These are phyloP conservation scores for Rhizopogon vesiculosus DNA, from an alignment of 768 basidiomycete species.

Conservation along the genomic window DNA sequence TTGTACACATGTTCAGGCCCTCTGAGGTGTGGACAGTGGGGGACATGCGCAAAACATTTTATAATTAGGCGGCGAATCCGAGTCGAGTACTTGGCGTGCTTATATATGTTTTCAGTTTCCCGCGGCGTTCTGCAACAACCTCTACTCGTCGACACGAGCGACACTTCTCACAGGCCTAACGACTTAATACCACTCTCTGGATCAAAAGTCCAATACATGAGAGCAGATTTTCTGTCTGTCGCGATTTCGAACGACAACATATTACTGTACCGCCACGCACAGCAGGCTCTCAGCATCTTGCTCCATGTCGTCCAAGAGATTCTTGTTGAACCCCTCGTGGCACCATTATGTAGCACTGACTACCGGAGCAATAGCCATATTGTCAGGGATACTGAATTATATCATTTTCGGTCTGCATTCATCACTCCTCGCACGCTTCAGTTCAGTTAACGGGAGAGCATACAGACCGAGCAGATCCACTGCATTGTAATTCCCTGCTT, in stretches of 20 bases:
- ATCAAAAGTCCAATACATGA: background rate
- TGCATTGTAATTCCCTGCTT: conserved; percentile 68
- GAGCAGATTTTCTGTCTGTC: background rate
- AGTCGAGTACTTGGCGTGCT: too few relatives aligned
- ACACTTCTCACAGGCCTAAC: too few relatives aligned
- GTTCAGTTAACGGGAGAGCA: background rate
- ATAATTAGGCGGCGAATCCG: too few relatives aligned
- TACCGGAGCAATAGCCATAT: conserved; percentile 33
- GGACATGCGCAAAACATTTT: too few relatives aligned
- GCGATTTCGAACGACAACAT: background rate
- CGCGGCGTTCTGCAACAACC: too few relatives aligned
- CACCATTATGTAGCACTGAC: conserved; percentile 43
- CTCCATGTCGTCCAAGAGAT: conserved; percentile 22
- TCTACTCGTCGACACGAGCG: too few relatives aligned
- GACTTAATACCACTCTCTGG: too few relatives aligned
- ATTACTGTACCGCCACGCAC: background rate
- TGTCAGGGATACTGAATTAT: conserved; percentile 39
- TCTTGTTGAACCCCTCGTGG: conserved; percentile 44
- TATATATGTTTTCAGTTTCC: too few relatives aligned
- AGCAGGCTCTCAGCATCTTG: background rate
- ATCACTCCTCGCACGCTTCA: background rate
- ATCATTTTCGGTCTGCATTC: conserved; percentile 36
- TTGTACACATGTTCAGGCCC: too few relatives aligned
- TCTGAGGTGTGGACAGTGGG: too few relatives aligned
- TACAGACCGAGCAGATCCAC: conserved; percentile 67